phyloP scores from a whole-genome alignment of 2,329 filamentous ascomycete genomes.

The Thermochaetoides dissita region DNA sequence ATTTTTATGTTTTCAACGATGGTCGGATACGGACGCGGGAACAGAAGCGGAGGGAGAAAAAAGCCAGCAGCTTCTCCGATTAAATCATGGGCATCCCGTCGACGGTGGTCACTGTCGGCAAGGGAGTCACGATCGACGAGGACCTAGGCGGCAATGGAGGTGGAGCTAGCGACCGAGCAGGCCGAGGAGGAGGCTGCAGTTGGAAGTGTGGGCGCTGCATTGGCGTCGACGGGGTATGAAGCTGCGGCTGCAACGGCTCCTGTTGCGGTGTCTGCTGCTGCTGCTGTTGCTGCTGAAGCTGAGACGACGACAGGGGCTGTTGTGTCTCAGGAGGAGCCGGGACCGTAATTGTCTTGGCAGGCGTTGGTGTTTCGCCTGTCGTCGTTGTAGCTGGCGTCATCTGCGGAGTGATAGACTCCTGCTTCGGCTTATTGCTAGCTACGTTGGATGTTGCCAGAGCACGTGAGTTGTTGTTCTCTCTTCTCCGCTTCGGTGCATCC shows the following conservation, averaged over 20 bases:
- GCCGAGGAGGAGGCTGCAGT: too few species aligned
- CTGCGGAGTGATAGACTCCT: slow-evolving; percentile 33
- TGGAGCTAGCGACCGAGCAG: too few species aligned
- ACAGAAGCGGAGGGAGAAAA: too few species aligned
- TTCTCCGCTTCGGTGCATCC: slow-evolving; percentile 53
- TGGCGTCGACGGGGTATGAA: slow-evolving; percentile 6
- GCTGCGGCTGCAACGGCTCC: slow-evolving; percentile 11
- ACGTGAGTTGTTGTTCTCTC: slow-evolving; percentile 44
- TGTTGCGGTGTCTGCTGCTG: slow-evolving; percentile 13
- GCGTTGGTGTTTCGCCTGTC: slow-evolving; percentile 25
- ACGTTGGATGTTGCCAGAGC: slow-evolving; percentile 27
- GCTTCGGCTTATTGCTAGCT: slow-evolving; percentile 27
- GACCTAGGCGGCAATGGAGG: too few species aligned
- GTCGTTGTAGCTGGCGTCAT: slow-evolving; percentile 25
- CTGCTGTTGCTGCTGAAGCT: slow-evolving; percentile 15
- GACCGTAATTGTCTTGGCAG: slow-evolving; percentile 14
- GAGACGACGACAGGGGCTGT: slow-evolving; percentile 17
- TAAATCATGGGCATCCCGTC: too few species aligned
- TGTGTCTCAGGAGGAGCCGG: slow-evolving; percentile 7
- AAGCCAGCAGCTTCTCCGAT: too few species aligned
- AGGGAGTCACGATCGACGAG: too few species aligned
- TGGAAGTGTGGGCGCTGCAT: not conserved
- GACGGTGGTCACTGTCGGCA: too few species aligned
- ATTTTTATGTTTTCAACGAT: too few species aligned
- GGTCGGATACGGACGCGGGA: too few species aligned